Evolutionary conservation across 192 early-diverging fungal species (phyloP), one percentile per base, ranked within the genome.

Genomic region (Jimgerdemannia flammicorona): DNA sequence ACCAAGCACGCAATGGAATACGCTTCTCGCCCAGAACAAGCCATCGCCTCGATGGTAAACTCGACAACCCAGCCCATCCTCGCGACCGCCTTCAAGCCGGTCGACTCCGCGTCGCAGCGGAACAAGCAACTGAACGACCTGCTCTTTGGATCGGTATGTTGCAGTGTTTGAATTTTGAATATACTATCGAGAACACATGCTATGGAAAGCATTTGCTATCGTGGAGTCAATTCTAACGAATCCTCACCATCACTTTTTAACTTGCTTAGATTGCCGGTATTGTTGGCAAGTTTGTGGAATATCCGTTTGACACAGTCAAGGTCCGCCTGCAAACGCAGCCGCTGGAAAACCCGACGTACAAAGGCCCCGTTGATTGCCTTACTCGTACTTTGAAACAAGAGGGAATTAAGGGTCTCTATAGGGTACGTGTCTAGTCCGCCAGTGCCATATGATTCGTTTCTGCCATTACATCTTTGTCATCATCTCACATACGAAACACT

Each of bases 241-340:
- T 10, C 70, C 74, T 4, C 63, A 72, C 0, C 39, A 49, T 11
- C 29, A 29, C 29, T 29, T 29, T 29, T 73, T 70, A 18, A 70
- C 4, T 29, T 29, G 29, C 29, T 29, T 70, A 94, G 93, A 74
- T 96, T 14, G 90, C 95, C 3, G 97, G 97, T 41, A 90, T 98
- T 74, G 86, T 91, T 29, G 97, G 94, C 82, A 97, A 97, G 87
- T 86, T 95, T 72, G 90, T 99, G 75, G 97, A 99, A 80, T 97
- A 94, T 71, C 97, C 97, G 3, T 97, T 97, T 79, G 97, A 98
- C 84, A 97, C 96, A 3, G 84, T 97, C 84, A 95, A 97, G 70
- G 96, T 98, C 9, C 93, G 96, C 3, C 87, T 99, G 44, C 97
- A 99, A 77, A 90, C 94, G 4, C 91, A 94, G 76, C 90, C 95